Evolutionary conservation across 2,329 filamentous ascomycete species (phyloP).

Genomic region (Aspergillus niger): DNA sequence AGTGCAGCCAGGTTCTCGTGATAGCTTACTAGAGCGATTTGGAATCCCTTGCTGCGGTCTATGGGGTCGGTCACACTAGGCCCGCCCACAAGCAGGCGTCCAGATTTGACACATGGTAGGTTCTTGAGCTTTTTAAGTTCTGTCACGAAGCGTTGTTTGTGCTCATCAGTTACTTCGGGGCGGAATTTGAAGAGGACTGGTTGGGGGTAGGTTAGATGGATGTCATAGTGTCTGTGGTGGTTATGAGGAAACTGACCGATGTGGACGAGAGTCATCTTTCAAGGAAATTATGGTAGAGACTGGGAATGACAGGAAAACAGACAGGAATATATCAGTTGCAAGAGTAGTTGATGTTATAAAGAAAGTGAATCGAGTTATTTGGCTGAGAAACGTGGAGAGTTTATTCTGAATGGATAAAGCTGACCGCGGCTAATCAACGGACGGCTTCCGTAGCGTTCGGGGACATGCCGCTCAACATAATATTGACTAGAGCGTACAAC

Average conservation of each 20-base stretch:
- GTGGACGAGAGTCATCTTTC: conserved; percentile 28
- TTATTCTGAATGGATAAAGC: no score
- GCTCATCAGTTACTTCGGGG: conserved; percentile 43
- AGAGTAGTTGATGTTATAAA: no score
- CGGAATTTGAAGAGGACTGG: conserved; percentile 56
- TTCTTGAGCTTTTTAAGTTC: conserved; percentile 54
- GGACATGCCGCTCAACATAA: not conserved
- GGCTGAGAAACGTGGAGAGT: no score
- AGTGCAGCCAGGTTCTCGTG: conserved; percentile 51
- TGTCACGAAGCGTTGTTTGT: conserved; percentile 49
- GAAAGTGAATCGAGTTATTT: no score
- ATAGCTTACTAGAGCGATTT: conserved; percentile 56
- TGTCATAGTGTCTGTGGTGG: not conserved
- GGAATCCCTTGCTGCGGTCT: conserved; percentile 56
- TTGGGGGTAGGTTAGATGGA: no score
- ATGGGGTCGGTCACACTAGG: conserved; percentile 57
- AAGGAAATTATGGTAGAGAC: not conserved
- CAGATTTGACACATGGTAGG: conserved; percentile 52
- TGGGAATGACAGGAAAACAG: no score
- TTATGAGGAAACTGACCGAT: conserved; percentile 22
- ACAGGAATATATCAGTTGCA: no score
- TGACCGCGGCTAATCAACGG: not conserved
- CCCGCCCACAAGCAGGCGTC: conserved; percentile 55
- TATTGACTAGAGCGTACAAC: not conserved
- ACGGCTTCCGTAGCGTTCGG: not conserved